phyloP scores from a whole-genome alignment of 768 basidiomycete species.

The Hortiboletus campestris region DNA sequence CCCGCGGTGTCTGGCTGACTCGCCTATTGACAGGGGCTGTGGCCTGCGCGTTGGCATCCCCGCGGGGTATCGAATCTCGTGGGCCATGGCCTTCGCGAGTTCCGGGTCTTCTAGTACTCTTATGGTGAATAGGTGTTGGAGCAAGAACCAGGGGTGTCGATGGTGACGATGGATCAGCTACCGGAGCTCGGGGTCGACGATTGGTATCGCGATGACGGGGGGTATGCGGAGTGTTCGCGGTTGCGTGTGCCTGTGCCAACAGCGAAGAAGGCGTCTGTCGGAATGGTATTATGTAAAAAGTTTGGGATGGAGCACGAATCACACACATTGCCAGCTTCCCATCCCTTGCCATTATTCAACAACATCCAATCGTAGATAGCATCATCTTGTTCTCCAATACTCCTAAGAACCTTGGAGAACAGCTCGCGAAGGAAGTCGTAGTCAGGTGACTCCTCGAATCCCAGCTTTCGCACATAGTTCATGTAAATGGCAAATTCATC shows the following conservation, averaged over 20 bases:
- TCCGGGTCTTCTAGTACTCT: slow-evolving; percentile 48
- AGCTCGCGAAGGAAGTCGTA: slow-evolving; percentile 97
- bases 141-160: slow-evolving; percentile 59
- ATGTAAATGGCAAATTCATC: slow-evolving; percentile 99
- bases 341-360: slow-evolving; percentile 90
- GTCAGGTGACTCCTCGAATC: slow-evolving; percentile 96
- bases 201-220: slow-evolving; percentile 56
- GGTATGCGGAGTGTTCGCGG: slow-evolving; percentile 52
- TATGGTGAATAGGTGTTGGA: slow-evolving; percentile 66
- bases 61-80: slow-evolving; percentile 47
- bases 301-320: neutral
- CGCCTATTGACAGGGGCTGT: slow-evolving; percentile 66
- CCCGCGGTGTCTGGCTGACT: slow-evolving; percentile 61
- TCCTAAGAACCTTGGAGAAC: slow-evolving; percentile 89
- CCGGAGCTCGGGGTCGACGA: slow-evolving; percentile 46
- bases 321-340: slow-evolving; percentile 86
- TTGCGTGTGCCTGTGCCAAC: slow-evolving; percentile 53
- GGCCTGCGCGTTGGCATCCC: slow-evolving; percentile 59
- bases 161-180: slow-evolving; percentile 54
- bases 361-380: slow-evolving; percentile 96
- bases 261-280: slow-evolving; percentile 42
- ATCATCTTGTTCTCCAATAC: slow-evolving; percentile 84
- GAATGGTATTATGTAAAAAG: slow-evolving; percentile 2
- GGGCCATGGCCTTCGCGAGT: slow-evolving; percentile 46
- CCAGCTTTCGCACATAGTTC: slow-evolving; percentile 98